These are phyloP conservation scores for Teratosphaeria nubilosa DNA, from an alignment of 2,329 filamentous ascomycete genomes.

Conservation along the genomic window DNA sequence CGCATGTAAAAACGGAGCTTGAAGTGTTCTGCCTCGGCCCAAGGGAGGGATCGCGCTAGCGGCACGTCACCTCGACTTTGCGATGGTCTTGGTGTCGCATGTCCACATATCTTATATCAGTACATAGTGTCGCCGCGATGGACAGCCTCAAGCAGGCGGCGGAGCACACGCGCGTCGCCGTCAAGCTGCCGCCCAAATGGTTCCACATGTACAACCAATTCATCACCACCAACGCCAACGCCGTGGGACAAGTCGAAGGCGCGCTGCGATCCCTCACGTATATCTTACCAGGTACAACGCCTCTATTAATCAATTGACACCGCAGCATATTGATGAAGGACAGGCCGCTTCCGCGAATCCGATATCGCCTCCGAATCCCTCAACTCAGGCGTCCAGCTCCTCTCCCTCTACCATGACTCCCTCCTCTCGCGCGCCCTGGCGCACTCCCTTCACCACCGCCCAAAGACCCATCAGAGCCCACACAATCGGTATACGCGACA, in stretches of 20 bases:
- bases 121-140: conserved; percentile 13
- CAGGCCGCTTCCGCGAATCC: conserved; percentile 70
- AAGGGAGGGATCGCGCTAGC: background rate
- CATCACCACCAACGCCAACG: conserved; percentile 87
- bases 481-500: conserved; percentile 56
- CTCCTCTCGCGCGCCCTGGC: conserved; percentile 60
- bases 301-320: too few species aligned
- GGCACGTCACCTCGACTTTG: background rate
- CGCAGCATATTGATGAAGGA: too few species aligned
- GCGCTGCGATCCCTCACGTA: conserved; percentile 88
- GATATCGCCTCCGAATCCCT: conserved; percentile 88
- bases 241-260: conserved; percentile 91
- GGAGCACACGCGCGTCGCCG: conserved; percentile 19
- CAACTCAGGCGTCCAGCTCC: conserved; percentile 71
- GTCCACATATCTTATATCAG: background rate
- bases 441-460: conserved; percentile 40
- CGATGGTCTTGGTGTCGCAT: background rate
- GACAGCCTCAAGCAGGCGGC: conserved; percentile 18
- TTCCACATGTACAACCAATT: conserved; percentile 67
- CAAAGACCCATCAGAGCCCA: conserved; percentile 36
- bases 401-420: conserved; percentile 86
- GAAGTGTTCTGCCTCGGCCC: background rate
- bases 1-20: background rate
- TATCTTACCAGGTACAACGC: conserved; percentile 60
- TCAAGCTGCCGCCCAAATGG: conserved; percentile 23